Conservation (phyloP, 805 yeast genomes). For the Lachancea cidri region DNA sequence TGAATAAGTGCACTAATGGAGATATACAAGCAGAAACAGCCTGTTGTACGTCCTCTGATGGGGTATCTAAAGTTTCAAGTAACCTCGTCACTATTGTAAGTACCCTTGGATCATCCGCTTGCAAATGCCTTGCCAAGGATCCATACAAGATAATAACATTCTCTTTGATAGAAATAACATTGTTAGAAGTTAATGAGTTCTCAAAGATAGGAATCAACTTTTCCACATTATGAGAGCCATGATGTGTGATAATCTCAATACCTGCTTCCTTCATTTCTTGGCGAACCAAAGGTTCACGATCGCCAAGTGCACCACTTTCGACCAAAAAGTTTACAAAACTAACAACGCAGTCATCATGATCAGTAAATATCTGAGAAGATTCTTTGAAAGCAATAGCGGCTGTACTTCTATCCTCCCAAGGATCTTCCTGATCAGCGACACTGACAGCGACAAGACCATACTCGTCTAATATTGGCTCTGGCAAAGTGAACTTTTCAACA, state of each 20-base stretch:
- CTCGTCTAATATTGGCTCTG: conserved; percentile 70
- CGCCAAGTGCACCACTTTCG: conserved; percentile 64
- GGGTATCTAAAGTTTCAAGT: conserved; percentile 71
- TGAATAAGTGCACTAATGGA: conserved; percentile 64
- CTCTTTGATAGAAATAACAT: conserved; percentile 54
- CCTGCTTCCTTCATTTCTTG: conserved; percentile 91
- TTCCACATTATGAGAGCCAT: conserved; percentile 68
- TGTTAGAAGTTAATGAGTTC: conserved; percentile 39
- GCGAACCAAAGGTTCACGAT: conserved; percentile 64
- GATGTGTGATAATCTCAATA: conserved; percentile 56
- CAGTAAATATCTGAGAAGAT: conserved; percentile 44
- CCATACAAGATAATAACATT: conserved; percentile 86
- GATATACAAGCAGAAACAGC: conserved; percentile 85
- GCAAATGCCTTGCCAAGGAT: conserved; percentile 80
- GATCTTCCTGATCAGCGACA: conserved; percentile 57
- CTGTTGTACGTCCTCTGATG: conserved; percentile 84
- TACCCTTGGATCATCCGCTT: conserved; percentile 60
- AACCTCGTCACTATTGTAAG: conserved; percentile 61
- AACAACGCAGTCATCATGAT: conserved; percentile 38
- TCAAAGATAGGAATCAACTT: conserved; percentile 79
- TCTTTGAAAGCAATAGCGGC: conserved; percentile 62
- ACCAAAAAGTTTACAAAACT: conserved; percentile 59
- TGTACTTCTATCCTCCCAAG: conserved; percentile 84
- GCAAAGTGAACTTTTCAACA: conserved; percentile 57
- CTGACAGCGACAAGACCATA: conserved; percentile 72